Evolutionary conservation across 2,329 filamentous ascomycete species (phyloP).

Genomic region (Pseudonectria buxi): DNA sequence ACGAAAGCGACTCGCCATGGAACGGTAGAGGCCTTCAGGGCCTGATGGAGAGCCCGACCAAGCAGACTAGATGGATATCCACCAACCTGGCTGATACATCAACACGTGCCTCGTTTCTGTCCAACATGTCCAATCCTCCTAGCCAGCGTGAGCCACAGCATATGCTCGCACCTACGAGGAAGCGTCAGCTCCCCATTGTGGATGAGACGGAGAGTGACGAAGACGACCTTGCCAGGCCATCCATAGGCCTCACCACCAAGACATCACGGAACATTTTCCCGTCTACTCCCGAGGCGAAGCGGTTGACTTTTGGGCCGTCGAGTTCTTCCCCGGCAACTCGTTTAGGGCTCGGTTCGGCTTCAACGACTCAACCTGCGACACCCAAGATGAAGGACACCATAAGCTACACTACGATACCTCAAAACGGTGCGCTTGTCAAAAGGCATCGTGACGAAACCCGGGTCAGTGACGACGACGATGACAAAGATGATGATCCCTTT

Average conservation of each 20-base stretch:
- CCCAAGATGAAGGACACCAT: neutral
- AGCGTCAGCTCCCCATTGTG: slow-evolving; percentile 6
- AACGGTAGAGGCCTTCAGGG: slow-evolving; percentile 32
- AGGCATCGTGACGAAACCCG: neutral
- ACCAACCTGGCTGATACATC: slow-evolving; percentile 13
- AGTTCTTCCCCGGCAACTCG: slow-evolving; percentile 10
- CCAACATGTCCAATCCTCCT: slow-evolving; percentile 13
- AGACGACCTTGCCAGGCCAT: slow-evolving; percentile 12
- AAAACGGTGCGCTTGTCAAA: neutral
- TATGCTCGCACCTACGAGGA: slow-evolving; percentile 5
- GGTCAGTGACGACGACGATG: slow-evolving; percentile 11
- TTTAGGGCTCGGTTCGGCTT: slow-evolving; percentile 1
- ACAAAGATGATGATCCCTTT: slow-evolving; percentile 30
- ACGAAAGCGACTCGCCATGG: slow-evolving; percentile 15
- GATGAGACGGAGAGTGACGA: slow-evolving; percentile 12
- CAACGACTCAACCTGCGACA: slow-evolving; percentile 4
- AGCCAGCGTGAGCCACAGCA: slow-evolving; percentile 1
- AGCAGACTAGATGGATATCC: slow-evolving; percentile 23
- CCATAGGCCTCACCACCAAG: slow-evolving; percentile 5
- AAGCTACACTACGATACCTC: neutral
- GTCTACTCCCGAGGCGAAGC: slow-evolving; percentile 7
- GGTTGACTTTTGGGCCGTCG: slow-evolving; percentile 7
- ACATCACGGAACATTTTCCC: slow-evolving; percentile 1
- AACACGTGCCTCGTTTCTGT: slow-evolving; percentile 21
- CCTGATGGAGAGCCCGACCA: slow-evolving; percentile 37